These are phyloP conservation scores for Leishmania amazonensis DNA, from an alignment of 208 protist genomes.

Conservation along the genomic window DNA sequence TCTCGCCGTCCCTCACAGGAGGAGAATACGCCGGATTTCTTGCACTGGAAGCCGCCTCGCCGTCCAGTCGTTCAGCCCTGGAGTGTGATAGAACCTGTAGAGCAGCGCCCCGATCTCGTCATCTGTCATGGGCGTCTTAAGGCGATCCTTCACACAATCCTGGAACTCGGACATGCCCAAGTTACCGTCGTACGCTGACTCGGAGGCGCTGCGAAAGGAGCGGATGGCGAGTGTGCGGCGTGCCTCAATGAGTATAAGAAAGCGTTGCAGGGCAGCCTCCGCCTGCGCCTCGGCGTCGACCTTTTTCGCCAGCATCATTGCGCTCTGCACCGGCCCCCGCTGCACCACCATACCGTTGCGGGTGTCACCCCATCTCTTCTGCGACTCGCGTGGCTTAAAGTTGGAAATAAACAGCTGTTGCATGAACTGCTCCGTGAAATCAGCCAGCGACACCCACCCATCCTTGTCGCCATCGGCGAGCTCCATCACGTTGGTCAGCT, in stretches of 20 bases:
- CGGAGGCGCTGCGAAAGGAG: slow-evolving; percentile 55
- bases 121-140: slow-evolving; percentile 68
- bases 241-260: slow-evolving; percentile 72
- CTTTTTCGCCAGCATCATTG: slow-evolving; percentile 33
- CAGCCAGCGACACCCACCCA: slow-evolving; percentile 75
- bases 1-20: slow-evolving; percentile 34
- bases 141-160: slow-evolving; percentile 49
- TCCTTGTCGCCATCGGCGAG: slow-evolving; percentile 76
- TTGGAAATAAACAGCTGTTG: slow-evolving; percentile 81
- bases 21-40: slow-evolving; percentile 65
- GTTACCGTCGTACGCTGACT: slow-evolving; percentile 77
- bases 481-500: slow-evolving; percentile 67
- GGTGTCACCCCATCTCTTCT: slow-evolving; percentile 27
- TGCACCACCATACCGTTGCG: slow-evolving; percentile 27
- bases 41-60: slow-evolving; percentile 65
- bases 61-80: slow-evolving; percentile 64
- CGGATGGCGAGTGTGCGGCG: slow-evolving; percentile 79
- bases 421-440: slow-evolving; percentile 84
- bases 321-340: slow-evolving; percentile 50
- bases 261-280: slow-evolving; percentile 69
- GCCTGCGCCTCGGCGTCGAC: slow-evolving; percentile 39
- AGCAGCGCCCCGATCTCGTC: slow-evolving; percentile 77
- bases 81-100: slow-evolving; percentile 82
- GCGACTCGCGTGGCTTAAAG: slow-evolving; percentile 52
- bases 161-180: slow-evolving; percentile 79